Base-by-base conservation (phyloP, 2,329 filamentous ascomycete genomes). In the Lizonia empirigonia region DNA sequence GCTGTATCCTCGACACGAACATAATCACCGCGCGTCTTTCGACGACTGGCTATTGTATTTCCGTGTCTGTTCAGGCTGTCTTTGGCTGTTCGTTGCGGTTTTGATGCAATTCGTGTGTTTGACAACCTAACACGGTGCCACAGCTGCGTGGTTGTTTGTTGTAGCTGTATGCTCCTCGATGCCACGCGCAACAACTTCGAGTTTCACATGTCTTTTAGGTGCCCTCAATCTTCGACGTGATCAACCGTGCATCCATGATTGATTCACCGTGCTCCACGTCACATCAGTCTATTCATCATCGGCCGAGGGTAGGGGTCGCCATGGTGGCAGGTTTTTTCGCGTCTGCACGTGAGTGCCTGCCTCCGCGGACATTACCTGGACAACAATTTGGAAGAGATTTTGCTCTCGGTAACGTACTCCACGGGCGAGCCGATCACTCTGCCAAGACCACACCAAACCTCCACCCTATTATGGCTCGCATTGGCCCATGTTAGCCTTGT, bases 1-100 rank as follows among this genome's bases (percentile, higher is more conserved):
- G 63, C 62, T 62, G 59, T 50, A 42, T 36, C 7, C 12, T 38
- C 37, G 26, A 52, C 48, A 40, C 49, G 24, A 44, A 34, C 36
- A 30, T 46, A 52, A 56, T 50, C 58, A 62, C 51, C 49, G 50
- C 33, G 26, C 38, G 32, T 44, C 47, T 55, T 41, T 38, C 18
- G 50, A 38, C 27, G 13, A 33, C 23, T 35, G 12, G 20, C 12
- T n/a, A 35, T 23, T 34, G 10, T 12, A 34, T 34, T 7, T 9
- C 19, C 16, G 16, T 34, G 13, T 29, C 15, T n/a, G 4, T 29
- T 5, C 12, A 4, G 15, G 27, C 12, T n/a, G n/a, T n/a, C n/a
- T n/a, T n/a, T n/a, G n/a, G n/a, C n/a, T n/a, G n/a, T n/a, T n/a
- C n/a, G n/a, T n/a, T n/a, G n/a, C n/a, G n/a, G n/a, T n/a, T n/a